These are phyloP conservation scores for Neonectria sp. DNA, from an alignment of 2,329 filamentous ascomycete genomes.

Conservation along the genomic window DNA sequence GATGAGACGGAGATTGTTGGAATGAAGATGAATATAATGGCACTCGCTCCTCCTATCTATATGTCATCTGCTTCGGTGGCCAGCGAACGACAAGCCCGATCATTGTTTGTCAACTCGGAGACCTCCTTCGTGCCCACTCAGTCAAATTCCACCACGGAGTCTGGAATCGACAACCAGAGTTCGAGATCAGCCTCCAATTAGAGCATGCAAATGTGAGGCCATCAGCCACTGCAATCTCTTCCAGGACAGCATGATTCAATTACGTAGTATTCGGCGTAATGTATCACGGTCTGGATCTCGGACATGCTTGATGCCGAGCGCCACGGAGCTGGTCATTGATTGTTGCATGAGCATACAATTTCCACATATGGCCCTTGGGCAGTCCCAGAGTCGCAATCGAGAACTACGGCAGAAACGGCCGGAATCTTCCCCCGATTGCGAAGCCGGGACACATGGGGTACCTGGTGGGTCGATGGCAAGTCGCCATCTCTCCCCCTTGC, in stretches of 20 bases:
- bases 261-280: background rate
- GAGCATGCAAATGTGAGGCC: background rate
- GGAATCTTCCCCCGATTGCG: too few species aligned
- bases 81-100: background rate
- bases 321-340: background rate
- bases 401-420: too few species aligned
- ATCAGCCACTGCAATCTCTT: background rate
- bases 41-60: background rate
- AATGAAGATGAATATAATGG: background rate
- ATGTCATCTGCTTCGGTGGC: background rate
- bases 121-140: background rate
- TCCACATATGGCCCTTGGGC: background rate
- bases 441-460: too few species aligned
- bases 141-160: background rate
- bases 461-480: too few species aligned
- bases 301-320: background rate
- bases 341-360: background rate
- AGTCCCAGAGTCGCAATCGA: too few species aligned
- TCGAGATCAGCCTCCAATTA: too few species aligned
- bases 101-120: background rate
- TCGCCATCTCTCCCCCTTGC: background rate
- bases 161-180: background rate
- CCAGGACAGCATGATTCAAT: background rate
- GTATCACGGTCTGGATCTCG: background rate
- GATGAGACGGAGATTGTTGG: background rate